Conservation (phyloP, 2,329 filamentous ascomycete genomes). For the Paraconiothyrium sp. region DNA sequence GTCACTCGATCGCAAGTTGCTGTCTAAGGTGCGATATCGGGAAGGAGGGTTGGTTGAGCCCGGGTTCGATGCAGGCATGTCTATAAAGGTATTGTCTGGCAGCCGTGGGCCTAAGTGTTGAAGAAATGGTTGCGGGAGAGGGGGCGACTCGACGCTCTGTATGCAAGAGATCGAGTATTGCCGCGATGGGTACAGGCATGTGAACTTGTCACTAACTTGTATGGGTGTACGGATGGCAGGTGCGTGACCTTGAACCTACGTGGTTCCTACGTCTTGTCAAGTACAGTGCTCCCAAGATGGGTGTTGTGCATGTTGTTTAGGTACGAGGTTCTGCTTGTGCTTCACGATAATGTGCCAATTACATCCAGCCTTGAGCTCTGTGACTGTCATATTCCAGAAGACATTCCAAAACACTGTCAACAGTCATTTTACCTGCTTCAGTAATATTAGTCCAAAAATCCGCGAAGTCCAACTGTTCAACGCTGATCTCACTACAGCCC, state of each 20-base stretch:
- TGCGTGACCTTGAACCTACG: background rate
- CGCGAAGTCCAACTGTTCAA: too few relatives aligned
- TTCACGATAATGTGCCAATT: background rate
- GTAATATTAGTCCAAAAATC: too few relatives aligned
- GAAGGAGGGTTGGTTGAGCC: background rate
- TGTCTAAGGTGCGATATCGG: background rate
- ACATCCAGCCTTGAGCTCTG: too few relatives aligned
- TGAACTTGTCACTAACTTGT: background rate
- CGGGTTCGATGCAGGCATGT: background rate
- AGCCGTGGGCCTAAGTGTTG: background rate
- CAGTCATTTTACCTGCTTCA: too few relatives aligned
- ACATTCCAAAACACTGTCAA: too few relatives aligned
- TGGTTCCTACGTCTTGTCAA: background rate
- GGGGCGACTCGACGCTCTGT: background rate
- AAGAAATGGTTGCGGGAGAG: background rate
- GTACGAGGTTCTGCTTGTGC: background rate
- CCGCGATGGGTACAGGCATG: background rate
- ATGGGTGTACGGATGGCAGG: background rate
- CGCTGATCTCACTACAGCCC: too few relatives aligned
- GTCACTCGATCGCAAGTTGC: background rate
- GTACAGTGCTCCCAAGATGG: background rate
- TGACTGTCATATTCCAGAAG: too few relatives aligned
- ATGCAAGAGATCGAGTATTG: background rate
- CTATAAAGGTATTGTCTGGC: background rate
- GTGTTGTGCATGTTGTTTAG: background rate